Base-by-base conservation (phyloP, 2,329 filamentous ascomycete genomes). In the Diplodia corticola region DNA sequence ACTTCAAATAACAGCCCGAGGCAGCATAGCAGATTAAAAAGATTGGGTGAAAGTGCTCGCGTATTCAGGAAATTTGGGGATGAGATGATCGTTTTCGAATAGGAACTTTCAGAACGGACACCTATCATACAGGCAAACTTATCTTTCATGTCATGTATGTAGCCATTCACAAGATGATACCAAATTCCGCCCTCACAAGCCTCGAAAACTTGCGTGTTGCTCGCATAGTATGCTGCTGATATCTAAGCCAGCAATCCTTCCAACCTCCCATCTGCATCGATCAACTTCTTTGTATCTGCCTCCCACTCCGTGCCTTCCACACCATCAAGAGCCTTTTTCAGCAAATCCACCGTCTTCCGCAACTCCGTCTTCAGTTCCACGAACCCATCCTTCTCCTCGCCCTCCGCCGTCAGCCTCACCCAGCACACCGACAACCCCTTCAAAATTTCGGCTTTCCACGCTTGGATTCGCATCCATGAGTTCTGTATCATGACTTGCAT, bases 381-480 rank as follows among this genome's bases (percentile, higher is more conserved):
- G 13, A 53, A 46, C 4, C 65, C 66, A 20, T 69, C 28, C 22
- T 71, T 70, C 54, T 69, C 66, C 40, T 71, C 68, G 55, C 49
- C 63, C 61, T 72, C 69, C 22, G 67, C 67, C 15, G 61, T 44
- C 24, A 61, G 46, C 20, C 63, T 26, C 6, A 65, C 54, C 79
- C 80, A 82, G 33, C 77, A 73, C 5, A 79, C 64, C 46, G 73
- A 72, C 1, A 92, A 69, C 0, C 85, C 86, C 69, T 85, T 85
- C 53, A 92, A 75, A 5, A 94, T 78, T 67, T 90, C 87, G 4
- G 84, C 86, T 30, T 86, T 80, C 80, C 91, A 88, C 33, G 80
- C 78, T 60, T 80, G 77, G 5, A 96, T 79, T 4, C 92, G 83
- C 12, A 91, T 89, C 88, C 92, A 93, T 67, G 86, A 87, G 67